Evolutionary conservation across 2,329 filamentous ascomycete species (phyloP).

Genomic region (Fusarium domesticum): DNA sequence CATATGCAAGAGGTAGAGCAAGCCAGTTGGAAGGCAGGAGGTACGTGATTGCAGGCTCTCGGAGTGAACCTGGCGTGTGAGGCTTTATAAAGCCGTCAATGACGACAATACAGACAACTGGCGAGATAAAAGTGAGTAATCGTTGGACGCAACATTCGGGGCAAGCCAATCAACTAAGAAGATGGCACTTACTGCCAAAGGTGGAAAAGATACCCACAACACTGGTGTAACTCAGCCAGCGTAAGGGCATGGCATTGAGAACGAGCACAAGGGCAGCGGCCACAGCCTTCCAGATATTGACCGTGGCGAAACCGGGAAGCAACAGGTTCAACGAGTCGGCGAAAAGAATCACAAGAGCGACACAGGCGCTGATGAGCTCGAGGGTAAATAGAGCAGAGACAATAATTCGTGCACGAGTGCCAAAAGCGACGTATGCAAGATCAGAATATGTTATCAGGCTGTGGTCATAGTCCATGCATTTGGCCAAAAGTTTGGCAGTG

Average conservation of each 20-base stretch:
- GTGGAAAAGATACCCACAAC: conserved; percentile 90
- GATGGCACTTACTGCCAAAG: conserved; percentile 68
- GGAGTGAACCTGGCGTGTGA: conserved; percentile 74
- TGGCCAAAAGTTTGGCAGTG: conserved; percentile 80
- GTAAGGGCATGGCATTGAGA: conserved; percentile 79
- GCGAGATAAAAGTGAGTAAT: conserved; percentile 3
- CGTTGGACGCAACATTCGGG: neutral
- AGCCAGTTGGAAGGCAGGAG: conserved; percentile 84
- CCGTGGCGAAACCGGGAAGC: conserved; percentile 63
- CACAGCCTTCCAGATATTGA: conserved; percentile 78
- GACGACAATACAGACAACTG: conserved; percentile 81
- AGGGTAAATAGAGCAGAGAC: conserved; percentile 85
- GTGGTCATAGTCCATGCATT: conserved; percentile 82
- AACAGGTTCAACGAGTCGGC: conserved; percentile 81
- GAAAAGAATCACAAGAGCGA: conserved; percentile 89
- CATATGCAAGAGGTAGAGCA: conserved; percentile 82
- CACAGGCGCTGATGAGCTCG: conserved; percentile 82
- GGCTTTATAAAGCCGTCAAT: conserved; percentile 84
- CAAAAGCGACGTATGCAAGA: conserved; percentile 87
- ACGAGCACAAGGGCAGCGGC: conserved; percentile 77
- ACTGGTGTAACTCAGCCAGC: conserved; percentile 83
- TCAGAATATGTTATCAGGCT: conserved; percentile 93
- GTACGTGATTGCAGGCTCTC: conserved; percentile 74
- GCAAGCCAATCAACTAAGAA: neutral
- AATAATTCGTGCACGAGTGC: conserved; percentile 72